phyloP scores from a whole-genome alignment of 2,329 filamentous ascomycete species.

The Talaromyces albobiverticillius region DNA sequence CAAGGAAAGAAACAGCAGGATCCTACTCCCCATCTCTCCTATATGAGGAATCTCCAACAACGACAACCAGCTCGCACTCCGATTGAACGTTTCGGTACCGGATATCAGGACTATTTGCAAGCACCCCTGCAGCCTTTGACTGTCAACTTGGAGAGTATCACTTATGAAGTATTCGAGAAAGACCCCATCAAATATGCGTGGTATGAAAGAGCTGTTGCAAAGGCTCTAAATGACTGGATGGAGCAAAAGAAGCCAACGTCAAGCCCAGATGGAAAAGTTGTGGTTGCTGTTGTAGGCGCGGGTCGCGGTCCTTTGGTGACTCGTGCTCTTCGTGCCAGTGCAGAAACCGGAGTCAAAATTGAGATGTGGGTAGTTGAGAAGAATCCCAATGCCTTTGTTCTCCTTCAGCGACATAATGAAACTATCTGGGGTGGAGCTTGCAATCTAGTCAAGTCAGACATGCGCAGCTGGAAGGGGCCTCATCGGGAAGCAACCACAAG shows the following conservation, averaged over 20 bases:
- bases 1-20: constrained; percentile 52
- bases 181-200: constrained; percentile 97
- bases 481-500: constrained; percentile 18
- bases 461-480: constrained; percentile 93
- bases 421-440: constrained; percentile 77
- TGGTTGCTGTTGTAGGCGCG: constrained; percentile 89
- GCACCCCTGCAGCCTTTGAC: constrained; percentile 91
- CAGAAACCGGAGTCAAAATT: constrained; percentile 70
- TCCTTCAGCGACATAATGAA: constrained; percentile 82
- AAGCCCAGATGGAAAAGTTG: constrained; percentile 66
- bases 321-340: constrained; percentile 76
- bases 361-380: constrained; percentile 94
- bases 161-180: constrained; percentile 97
- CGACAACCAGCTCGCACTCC: constrained; percentile 67
- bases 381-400: constrained; percentile 95
- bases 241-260: constrained; percentile 70
- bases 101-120: constrained; percentile 92
- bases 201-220: constrained; percentile 81
- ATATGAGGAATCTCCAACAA: constrained; percentile 78
- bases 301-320: constrained; percentile 91
- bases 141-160: constrained; percentile 94
- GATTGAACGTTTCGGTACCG: constrained; percentile 65
- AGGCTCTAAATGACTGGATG: constrained; percentile 78
- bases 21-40: constrained; percentile 67
- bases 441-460: constrained; percentile 90